Base-by-base conservation (phyloP, 225 moss, liverwort and hornwort species). In the Takakia lepidozioides region DNA sequence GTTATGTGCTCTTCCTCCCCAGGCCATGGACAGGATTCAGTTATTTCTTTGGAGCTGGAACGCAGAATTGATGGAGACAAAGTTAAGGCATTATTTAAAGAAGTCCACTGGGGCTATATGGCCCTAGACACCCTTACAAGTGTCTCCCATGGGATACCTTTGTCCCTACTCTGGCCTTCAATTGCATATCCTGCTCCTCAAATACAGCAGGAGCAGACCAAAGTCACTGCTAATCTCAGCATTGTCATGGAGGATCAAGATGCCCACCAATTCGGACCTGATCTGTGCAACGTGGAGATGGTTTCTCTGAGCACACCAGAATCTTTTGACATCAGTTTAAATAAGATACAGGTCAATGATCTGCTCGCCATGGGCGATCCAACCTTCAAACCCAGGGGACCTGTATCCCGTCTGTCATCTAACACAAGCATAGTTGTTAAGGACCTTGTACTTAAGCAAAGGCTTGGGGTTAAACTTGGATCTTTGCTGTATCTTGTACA, bases 161-260 rank as follows among this genome's bases (percentile, higher is more conserved):
- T 50, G 6, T 43, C 61, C 16, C 39, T 86, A 36, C 65, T 78
- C 22, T 90, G 86, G 86, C 80, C 83, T 38, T 69, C 57, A 24
- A 68, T 90, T 52, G 59, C 61, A 10, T 68, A 74, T 36, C 62
- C 73, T 23, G 68, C 53, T 62, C 57, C 68, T 30, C 38, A 59
- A 42, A 34, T 72, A n/a, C 56, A 56, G 56, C 48, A 58, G 8
- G 49, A 52, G n/a, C 44, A 55, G 21, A 46, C 24, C 5, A 62
- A 38, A 49, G 29, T 69, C 35, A 59, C 56, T 25, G 65, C 65
- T 15, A 78, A 69, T 64, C 73, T 78, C 38, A 65, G 67, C 54
- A 52, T 78, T 3, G 42, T 3, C 36, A 32, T 78, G 15, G 65
- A 52, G 28, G 73, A 48, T 59, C 65, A 49, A 34, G 68, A 73